phyloP scores from a whole-genome alignment of 441 rosid genomes.

The Erodium moschatum region DNA sequence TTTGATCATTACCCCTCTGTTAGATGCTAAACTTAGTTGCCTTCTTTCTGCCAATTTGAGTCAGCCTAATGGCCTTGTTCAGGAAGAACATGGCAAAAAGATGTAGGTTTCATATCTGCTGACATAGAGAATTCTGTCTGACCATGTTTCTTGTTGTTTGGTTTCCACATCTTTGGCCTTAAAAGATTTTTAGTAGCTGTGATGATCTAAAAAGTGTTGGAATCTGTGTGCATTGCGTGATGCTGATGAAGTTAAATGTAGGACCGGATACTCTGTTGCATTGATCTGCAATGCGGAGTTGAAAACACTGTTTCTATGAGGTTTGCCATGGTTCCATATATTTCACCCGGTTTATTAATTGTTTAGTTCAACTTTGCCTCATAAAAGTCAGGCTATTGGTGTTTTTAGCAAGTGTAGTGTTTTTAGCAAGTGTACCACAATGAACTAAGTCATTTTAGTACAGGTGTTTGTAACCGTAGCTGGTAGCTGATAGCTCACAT shows the following conservation, averaged over 20 bases:
- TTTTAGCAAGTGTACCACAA: no score
- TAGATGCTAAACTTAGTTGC: no score
- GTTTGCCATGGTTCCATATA: not conserved
- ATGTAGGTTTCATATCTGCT: not conserved
- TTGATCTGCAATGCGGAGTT: not conserved
- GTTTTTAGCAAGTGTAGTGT: no score
- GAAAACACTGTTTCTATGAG: not conserved
- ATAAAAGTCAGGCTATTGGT: no score
- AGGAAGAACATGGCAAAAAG: not conserved
- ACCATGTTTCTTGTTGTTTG: not conserved
- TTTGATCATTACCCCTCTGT: no score
- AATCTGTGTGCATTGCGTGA: not conserved
- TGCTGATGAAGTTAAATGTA: conserved; percentile 11
- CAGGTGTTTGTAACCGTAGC: no score
- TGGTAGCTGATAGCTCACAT: no score
- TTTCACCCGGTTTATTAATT: not conserved
- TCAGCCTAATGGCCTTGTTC: no score
- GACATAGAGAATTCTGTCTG: not conserved
- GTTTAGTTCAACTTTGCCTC: no score
- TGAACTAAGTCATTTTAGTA: no score
- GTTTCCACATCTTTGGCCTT: not conserved
- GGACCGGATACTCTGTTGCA: conserved; percentile 3
- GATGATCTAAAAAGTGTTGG: conserved; percentile 3
- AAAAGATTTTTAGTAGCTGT: not conserved
- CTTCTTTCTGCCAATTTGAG: no score